Base-by-base conservation (phyloP, 192 early-diverging fungal species). In the Backusella morwellensis region DNA sequence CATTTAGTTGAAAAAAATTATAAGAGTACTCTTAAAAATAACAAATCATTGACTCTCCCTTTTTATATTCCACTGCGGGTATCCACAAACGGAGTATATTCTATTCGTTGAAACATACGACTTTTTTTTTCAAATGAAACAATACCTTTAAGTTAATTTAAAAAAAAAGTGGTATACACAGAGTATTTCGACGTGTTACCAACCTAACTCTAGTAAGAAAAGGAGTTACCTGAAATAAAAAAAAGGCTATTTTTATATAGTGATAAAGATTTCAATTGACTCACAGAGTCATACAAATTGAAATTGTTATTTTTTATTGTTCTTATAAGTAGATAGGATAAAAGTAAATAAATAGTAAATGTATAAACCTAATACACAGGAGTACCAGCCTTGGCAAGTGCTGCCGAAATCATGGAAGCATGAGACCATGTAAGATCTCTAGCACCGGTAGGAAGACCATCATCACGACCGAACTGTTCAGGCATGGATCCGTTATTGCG, bases 351-450 rank as follows among this genome's bases (percentile, higher is more conserved):
- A 59, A 59, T 59, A 54, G n/a, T 23, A 23, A 1, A 59, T 59
- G 2, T 19, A 6, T 44, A 44, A 44, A 12, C 14, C 54, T 59
- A 75, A 36, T 34, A 54, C 29, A 54, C 54, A 6, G 75, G 70
- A n/a, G 36, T 73, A 41, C 79, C 79, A 6, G 70, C 6, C 32
- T 77, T 72, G 19, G 85, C 83, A 19, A 56, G 34, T 1, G 74
- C 35, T 8, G 85, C 85, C 21, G 83, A 80, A 35, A 90, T 66
- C 17, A 92, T 84, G 0, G 88, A 83, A 1, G 89, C 91, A 75
- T 94, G 91, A 63, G 86, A 88, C 94, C 94, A 94, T 0, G 93
- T 94, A 74, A 95, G 77, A 66, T 93, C 85, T 0, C 70, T 47
- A 9, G 92, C 94, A 0, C 93, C 93, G 5, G 77, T 84, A 19